Conservation (phyloP, 768 basidiomycete species). For the Termitomyces sp. region DNA sequence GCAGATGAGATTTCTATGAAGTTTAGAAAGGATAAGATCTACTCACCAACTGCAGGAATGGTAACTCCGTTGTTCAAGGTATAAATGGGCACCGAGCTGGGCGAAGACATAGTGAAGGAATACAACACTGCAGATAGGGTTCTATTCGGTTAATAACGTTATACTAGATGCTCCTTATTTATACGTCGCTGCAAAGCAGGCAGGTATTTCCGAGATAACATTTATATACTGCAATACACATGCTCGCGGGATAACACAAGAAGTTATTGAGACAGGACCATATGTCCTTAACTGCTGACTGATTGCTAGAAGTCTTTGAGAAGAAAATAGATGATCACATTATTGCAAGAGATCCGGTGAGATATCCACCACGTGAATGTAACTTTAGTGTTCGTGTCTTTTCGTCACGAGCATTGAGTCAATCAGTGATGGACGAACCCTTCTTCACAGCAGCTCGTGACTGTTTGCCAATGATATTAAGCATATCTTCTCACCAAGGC, state of each 20-base stretch:
- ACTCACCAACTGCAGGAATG: conserved; percentile 29
- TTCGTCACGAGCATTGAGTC: conserved; percentile 22
- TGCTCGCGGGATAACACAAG: background rate
- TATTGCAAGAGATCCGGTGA: background rate
- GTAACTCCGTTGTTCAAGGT: conserved; percentile 27
- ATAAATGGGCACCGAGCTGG: conserved; percentile 1
- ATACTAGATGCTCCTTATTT: background rate
- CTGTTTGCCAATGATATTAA: too few relatives aligned
- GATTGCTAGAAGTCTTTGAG: background rate
- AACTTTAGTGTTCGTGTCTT: conserved; percentile 28
- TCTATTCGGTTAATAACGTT: too few relatives aligned
- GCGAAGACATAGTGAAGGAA: background rate
- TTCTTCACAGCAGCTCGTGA: background rate
- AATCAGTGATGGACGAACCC: conserved; percentile 53
- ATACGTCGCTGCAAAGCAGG: background rate
- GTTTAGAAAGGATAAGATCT: background rate
- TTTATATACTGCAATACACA: background rate
- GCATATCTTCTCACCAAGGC: background rate
- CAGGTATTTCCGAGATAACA: background rate
- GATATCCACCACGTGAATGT: background rate
- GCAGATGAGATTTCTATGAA: background rate
- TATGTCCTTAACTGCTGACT: background rate
- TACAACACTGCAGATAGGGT: background rate
- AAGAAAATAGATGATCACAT: background rate
- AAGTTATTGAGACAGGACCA: background rate